These are phyloP conservation scores for Malassezia japonica DNA, from an alignment of 1,284 basidiomycete genomes.

Conservation along the genomic window DNA sequence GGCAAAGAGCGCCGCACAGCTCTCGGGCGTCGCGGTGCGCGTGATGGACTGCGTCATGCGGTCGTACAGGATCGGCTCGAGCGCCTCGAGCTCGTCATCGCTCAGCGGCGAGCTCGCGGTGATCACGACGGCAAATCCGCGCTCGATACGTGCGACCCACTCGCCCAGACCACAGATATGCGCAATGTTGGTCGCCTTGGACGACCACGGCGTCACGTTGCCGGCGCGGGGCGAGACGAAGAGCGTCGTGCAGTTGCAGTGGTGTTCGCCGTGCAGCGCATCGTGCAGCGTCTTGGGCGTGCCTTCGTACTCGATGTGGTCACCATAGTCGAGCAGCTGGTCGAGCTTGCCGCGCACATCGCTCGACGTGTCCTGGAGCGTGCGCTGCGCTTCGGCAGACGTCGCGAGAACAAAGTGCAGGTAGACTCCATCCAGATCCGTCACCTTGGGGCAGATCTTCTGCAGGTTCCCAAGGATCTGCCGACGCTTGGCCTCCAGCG, in stretches of 20 bases:
- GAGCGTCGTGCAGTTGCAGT: slow-evolving; percentile 18
- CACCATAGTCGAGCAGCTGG: slow-evolving; percentile 76
- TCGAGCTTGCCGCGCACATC: slow-evolving; percentile 57
- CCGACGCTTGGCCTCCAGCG: slow-evolving; percentile 57
- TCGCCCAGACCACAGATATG: slow-evolving; percentile 65
- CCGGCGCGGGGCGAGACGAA: slow-evolving; percentile 41
- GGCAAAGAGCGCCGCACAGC: slow-evolving; percentile 60
- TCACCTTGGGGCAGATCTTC: slow-evolving; percentile 54
- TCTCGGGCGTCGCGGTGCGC: slow-evolving; percentile 52
- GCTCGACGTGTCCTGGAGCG: slow-evolving; percentile 54
- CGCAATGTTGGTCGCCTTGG: slow-evolving; percentile 87
- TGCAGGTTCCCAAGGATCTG: slow-evolving; percentile 62
- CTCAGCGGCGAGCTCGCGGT: slow-evolving; percentile 47
- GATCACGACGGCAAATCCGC: slow-evolving; percentile 68
- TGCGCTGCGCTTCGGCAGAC: slow-evolving; percentile 52
- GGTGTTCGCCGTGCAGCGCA: slow-evolving; percentile 37
- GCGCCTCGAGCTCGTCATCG: slow-evolving; percentile 20
- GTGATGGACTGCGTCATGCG: slow-evolving; percentile 81
- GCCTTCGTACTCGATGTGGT: slow-evolving; percentile 57
- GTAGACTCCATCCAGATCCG: slow-evolving; percentile 71
- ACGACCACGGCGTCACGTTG: slow-evolving; percentile 84
- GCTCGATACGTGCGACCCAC: slow-evolving; percentile 69
- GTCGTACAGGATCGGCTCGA: slow-evolving; percentile 53
- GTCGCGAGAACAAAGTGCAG: slow-evolving; percentile 71
- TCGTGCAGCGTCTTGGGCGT: slow-evolving; percentile 52